Evolutionary conservation across 768 basidiomycete species (phyloP), one percentile per base, ranked within the genome.

Genomic region (Suillus alpinus): DNA sequence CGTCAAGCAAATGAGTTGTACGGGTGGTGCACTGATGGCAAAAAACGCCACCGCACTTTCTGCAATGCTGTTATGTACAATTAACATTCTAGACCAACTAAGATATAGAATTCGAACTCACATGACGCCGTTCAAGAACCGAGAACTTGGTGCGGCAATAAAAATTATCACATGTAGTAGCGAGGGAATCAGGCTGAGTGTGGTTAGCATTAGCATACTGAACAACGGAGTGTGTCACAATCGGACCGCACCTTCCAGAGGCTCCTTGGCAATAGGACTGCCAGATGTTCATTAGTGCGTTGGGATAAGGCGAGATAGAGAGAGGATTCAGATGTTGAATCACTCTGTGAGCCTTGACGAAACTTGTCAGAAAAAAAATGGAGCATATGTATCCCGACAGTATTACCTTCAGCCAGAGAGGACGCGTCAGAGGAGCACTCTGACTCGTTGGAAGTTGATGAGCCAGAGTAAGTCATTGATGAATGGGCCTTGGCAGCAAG

Each of bases 41-140:
- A 71, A 86, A 92, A 34, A 92, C 76, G 63, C 89, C 89, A 55
- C 91, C 91, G 65, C 91, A 92, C 70, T 92, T 92, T 71, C 91
- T 83, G 73, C 91, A 93, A 62, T 93, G 91, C 87, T 89, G 69
- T 43, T 58, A 62, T 55, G 58, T 63, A 60, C 68, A 64, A 59
- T 67, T 67, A 63, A 73, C 67, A 50, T 60, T 23, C 32, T 8
- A 53, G 34, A 44, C 40, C 58, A 59, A n/a, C 37, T 37, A 51
- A 62, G 10, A 36, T 8, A n/a, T 20, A 20, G 50, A 55, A 50
- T 10, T 20, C 34, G 51, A 16, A 81, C 87, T 67, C 69, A 89
- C 88, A 69, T 93, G 91, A 75, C 85, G 84, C 63, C 91, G 88
- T 64, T 90, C 87, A 47, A 87, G 81, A 62, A 92, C 70, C 61